Evolutionary conservation across 805 yeast species (phyloP), one percentile per base, ranked within the genome.

Genomic region (Teunomyces barrocoloradensis): DNA sequence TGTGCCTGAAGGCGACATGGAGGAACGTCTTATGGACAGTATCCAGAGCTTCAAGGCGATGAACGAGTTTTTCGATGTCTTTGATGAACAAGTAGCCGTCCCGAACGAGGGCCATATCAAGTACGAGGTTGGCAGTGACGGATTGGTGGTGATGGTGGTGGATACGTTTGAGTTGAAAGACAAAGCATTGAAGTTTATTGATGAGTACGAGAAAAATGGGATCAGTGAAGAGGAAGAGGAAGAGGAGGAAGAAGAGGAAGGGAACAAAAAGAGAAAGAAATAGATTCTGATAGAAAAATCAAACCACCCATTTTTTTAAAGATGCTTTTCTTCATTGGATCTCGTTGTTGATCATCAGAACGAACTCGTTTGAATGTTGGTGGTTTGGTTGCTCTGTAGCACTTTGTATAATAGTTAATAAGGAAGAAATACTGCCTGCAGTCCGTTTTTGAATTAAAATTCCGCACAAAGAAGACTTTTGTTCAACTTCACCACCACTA

Each of bases 71-170:
- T 80, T 80, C 52, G 82, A 80, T 53, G 57, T 59, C 33, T 80
- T 80, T 53, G 85, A 80, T 56, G 75, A 67, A 34, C 59, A 61
- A 20, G 68, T 80, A 12, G 81, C 84, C 6, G 66, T 73, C 36
- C 84, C 84, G 3, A 80, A 80, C 52, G 80, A 79, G 50, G 77
- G 74, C 4, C 71, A 73, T 49, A 72, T 80, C 53, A 79, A 79
- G 56, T 80, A 80, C 54, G 84, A 80, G 51, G 83, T 79, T 2
- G 84, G 84, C 3, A 77, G 81, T 43, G 85, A 80, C 56, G 85
- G 85, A 3, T 62, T 80, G 46, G 80, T 80, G 46, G 79, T 80
- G 46, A 71, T 80, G 25, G 68, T 80, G n/a, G 82, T 78, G 29
- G 79, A 76, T 49, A 64, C 66, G 5, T 48, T 55, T 15, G 64